These are phyloP conservation scores for Sphagnum fallax DNA, from an alignment of 228 moss, liverwort and hornwort genomes.

Conservation along the genomic window DNA sequence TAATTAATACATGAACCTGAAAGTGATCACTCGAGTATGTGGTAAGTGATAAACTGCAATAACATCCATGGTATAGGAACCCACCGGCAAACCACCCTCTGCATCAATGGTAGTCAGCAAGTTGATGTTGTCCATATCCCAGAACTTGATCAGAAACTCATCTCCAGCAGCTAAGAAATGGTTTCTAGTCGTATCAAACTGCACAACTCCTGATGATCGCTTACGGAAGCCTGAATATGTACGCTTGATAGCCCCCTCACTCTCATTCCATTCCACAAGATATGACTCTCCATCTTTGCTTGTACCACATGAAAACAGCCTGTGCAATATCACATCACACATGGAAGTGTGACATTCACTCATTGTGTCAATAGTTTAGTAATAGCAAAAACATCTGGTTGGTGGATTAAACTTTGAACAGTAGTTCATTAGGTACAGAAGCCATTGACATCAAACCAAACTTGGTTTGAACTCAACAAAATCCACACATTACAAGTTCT, in stretches of 20 bases:
- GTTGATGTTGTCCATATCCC: constrained; percentile 95
- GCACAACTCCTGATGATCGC: constrained; percentile 88
- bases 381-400: too few relatives aligned
- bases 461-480: too few relatives aligned
- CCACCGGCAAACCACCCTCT: constrained; percentile 90
- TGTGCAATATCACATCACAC: constrained; percentile 13
- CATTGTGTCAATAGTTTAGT: too few relatives aligned
- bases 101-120: constrained; percentile 86
- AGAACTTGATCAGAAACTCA: constrained; percentile 94
- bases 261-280: constrained; percentile 98
- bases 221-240: constrained; percentile 96
- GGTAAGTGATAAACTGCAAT: neutral
- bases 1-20: too few relatives aligned
- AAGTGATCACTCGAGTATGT: too few relatives aligned
- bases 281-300: constrained; percentile 98
- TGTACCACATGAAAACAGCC: constrained; percentile 96
- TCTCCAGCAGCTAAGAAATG: constrained; percentile 95
- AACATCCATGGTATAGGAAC: neutral
- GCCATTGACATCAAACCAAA: too few relatives aligned
- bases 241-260: constrained; percentile 97
- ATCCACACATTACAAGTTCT: too few relatives aligned
- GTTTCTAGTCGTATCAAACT: constrained; percentile 96
- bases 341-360: too few relatives aligned
- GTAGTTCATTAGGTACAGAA: too few relatives aligned
- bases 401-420: too few relatives aligned